Base-by-base conservation (phyloP, 768 basidiomycete genomes). In the Suillus decipiens region DNA sequence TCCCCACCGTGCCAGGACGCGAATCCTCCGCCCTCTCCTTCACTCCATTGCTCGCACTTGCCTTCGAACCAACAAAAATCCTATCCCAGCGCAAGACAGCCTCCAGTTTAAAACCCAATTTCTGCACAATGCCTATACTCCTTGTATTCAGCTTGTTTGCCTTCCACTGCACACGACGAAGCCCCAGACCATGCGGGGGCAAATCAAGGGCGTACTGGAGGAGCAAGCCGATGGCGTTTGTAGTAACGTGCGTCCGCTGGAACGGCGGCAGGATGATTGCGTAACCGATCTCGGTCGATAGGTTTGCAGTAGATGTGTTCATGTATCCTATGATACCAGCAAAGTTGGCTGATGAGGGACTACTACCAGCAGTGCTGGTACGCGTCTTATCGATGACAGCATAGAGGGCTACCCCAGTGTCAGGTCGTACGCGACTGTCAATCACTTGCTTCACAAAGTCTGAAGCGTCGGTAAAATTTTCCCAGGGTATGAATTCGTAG, bases 131-230 rank as follows among this genome's bases (percentile, higher is more conserved):
- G 5, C 73, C 67, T 15, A 86, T 72, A 42, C 86, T 87, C 0
- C 77, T 68, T 12, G 50, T 57, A 68, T 91, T 91, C 28, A 69
- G 61, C 15, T 73, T 68, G 57, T 85, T 82, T 5, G 86, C 79
- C 64, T 82, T 80, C 86, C 88, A 92, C 34, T 84, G 83, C 0
- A 89, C 83, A 11, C 89, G 79, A 3, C 89, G 80, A 41, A 91
- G 70, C 0, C 85, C 83, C 2, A 90, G 75, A 1, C 84, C 84
- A 33, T 77, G 72, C 5, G 48, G 60, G 0, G 84, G 81, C 3
- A 73, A 62, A 59, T 82, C 75, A 15, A 83, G 71, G 9, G 82
- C 75, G 58, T 81, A 83, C 19, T 78, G 74, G 22, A 92, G 74
- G 10, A 87, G 73, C 3, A 86, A 68, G 0, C 83, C 84, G 15